Base-by-base conservation (phyloP, 1,284 basidiomycete species). In the Stygiomarasmius scandens region DNA sequence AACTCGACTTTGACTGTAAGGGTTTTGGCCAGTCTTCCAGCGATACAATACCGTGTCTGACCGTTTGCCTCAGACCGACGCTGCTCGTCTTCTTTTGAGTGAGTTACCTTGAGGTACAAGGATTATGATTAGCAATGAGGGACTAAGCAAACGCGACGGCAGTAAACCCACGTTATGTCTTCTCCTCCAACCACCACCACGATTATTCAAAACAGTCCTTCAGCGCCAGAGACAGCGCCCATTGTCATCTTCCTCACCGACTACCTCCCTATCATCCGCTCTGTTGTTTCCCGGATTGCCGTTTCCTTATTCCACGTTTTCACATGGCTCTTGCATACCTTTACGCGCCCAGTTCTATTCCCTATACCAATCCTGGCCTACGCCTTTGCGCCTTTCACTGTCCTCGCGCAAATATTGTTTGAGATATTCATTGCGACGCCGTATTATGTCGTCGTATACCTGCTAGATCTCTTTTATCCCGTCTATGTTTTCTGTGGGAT, bases 401-500 rank as follows among this genome's bases (percentile, higher is more conserved):
- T 82, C 27, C 72, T 82, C 55, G 20, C 73, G 22, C 69, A 78
- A 11, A 63, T 85, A n/a, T 20, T 77, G 10, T 57, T 79, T 27
- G 74, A 81, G 22, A 49, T 78, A 22, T 70, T 80, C 54, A 55
- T 87, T 5, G 65, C 75, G 60, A 69, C 74, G 19, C 87, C 87
- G 0, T 81, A 79, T 61, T 62, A 65, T 20, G 64, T 77, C 27
- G 54, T 74, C n/a, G 52, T 68, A 6, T 76, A 71, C 56, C 45
- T 82, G 25, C 64, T 78, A 16, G 75, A 81, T 20, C 76, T 77
- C 19, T 36, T 87, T 2, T 86, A 85, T 58, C 87, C 87, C 0
- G 51, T 87, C 34, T 89, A 89, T 60, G 77, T 85, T 22, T 81
- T 89, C 61, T 74, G 79, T 32, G 84, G 83, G 4, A 77, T 81